Percentiles rank a stretch among this genome's conserved stretches.
Conservation (phyloP, 305 asterid species). For the Fraxinus paxiana region DNA sequence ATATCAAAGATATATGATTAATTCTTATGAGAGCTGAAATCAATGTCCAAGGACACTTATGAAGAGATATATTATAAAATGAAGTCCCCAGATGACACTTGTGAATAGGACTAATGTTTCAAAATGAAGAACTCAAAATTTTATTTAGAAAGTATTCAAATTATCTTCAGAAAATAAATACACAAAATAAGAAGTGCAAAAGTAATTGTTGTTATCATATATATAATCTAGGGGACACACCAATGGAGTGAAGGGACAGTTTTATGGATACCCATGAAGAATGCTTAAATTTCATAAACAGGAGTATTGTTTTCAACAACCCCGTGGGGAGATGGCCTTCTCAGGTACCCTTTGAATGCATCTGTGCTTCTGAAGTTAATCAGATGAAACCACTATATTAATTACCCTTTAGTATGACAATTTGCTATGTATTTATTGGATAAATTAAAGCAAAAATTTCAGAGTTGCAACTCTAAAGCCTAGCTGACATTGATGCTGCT, state of each 20-base stretch:
- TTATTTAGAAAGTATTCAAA: neutral
- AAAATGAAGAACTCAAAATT: neutral
- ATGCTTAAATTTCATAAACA: neutral
- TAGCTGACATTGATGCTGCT: neutral
- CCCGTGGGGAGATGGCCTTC: neutral
- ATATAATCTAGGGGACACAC: neutral
- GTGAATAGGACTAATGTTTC: neutral
- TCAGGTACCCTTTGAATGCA: neutral
- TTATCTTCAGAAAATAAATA: neutral
- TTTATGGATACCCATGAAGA: neutral
- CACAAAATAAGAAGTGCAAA: neutral
- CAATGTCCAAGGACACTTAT: neutral
- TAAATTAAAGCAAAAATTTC: neutral
- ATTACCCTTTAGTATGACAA: neutral
- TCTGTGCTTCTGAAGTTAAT: neutral
- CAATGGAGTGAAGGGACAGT: neutral
- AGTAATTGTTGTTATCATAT: neutral
- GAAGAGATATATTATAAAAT: neutral
- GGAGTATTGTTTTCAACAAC: neutral
- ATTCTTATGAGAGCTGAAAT: neutral
- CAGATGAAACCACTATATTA: neutral
- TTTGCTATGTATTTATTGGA: neutral
- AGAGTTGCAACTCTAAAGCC: neutral
- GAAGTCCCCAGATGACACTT: neutral
- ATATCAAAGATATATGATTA: neutral